Evolutionary conservation across 2,329 filamentous ascomycete genomes (phyloP), one percentile per base, ranked within the genome.

Genomic region (Apiospora malaysiana): DNA sequence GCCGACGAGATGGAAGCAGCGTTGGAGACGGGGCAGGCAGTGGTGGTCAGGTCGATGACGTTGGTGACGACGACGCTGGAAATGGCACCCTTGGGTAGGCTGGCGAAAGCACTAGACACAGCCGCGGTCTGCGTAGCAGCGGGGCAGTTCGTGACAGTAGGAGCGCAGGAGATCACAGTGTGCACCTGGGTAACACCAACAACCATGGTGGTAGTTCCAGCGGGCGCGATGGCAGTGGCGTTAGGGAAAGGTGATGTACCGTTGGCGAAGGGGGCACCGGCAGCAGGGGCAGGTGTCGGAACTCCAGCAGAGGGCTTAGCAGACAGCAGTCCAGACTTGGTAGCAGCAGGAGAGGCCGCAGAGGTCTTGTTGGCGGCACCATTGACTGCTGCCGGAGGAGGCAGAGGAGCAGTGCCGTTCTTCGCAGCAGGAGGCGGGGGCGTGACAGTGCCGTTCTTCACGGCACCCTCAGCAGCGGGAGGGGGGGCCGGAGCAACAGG

Each of bases 1-100:
- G 76, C 77, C 5, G 77, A 77, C 45, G 77, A 76, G 25, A 78
- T 73, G 2, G 73, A 70, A 5, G 73, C 45, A 5, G 72, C 77
- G 9, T 76, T 76, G 16, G 75, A 74, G 45, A 79, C 75, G 25
- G 77, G 76, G 70, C 78, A 78, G 27, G 78, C 75, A 2, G 76
- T 79, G 12, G 78, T 79, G 12, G 77, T 79, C 18, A 79, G 27
- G 45, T 73, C 77, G 66, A 79, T 69, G 27, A 77, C 76, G 18
- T 68, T 74, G 12, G 78, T 79, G 47, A 77, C 68, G 2, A 78
- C 56, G 9, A 78, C 72, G n/a, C 77, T 79, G 14, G 75, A 76
- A 46, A 75, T 73, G 21, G 75, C 76, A 49, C 71, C 75, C 43
- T 71, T 49, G 6, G 73, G 73, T 12, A 77, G 46, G 23, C 73